These are phyloP conservation scores for Russula sp. DNA, from an alignment of 768 basidiomycete species.

Conservation along the genomic window DNA sequence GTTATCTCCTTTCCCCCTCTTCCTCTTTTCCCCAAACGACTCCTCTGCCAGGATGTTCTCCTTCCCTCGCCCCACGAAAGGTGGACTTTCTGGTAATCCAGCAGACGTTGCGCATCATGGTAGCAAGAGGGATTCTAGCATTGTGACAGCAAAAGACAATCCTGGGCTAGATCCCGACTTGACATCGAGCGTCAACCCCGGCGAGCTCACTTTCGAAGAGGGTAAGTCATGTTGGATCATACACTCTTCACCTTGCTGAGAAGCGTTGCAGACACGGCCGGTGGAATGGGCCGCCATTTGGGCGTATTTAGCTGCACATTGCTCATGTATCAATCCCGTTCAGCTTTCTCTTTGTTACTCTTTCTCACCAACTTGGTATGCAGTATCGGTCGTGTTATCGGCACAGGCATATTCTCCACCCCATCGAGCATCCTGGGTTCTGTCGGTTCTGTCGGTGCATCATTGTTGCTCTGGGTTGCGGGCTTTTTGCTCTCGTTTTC, in stretches of 20 bases:
- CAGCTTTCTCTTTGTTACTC: background rate
- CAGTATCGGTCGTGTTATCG: slow-evolving; percentile 50
- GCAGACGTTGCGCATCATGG: background rate
- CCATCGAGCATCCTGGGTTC: slow-evolving; percentile 51
- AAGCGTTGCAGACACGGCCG: slow-evolving; percentile 36
- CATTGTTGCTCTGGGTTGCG: slow-evolving; percentile 56
- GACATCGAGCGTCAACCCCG: slow-evolving; percentile 31
- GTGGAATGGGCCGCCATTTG: slow-evolving; percentile 51
- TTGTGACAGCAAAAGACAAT: background rate
- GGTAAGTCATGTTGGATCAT: slow-evolving; percentile 27
- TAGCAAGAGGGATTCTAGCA: background rate
- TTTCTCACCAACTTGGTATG: background rate
- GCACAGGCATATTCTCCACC: slow-evolving; percentile 60
- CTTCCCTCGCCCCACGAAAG: background rate
- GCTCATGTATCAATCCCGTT: slow-evolving; percentile 32
- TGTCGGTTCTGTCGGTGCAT: slow-evolving; percentile 52
- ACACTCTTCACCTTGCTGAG: background rate
- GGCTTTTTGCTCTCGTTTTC: slow-evolving; percentile 53
- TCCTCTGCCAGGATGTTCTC: background rate
- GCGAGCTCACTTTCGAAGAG: slow-evolving; percentile 44
- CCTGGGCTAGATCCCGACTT: background rate
- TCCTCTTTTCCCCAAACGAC: background rate
- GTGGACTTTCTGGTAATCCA: background rate
- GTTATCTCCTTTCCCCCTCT: no score
- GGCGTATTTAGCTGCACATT: slow-evolving; percentile 52